A percentile compares a stretch with the other conserved stretches of the same genome.
Conservation (phyloP, 75 land plant species). For the Sequoiadendron giganteum region DNA sequence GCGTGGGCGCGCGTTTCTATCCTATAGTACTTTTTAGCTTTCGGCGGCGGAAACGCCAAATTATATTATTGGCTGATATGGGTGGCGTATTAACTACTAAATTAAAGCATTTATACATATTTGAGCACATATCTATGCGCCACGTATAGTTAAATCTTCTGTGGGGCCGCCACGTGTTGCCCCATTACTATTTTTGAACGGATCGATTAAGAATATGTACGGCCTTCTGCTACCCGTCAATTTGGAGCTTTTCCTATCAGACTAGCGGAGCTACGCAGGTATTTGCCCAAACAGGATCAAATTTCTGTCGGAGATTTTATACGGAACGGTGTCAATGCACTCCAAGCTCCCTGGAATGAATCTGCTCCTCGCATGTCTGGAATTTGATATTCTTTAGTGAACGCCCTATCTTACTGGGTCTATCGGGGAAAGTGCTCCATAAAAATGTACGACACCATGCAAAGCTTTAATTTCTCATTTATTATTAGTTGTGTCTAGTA, state of each 20-base stretch:
- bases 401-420: not conserved
- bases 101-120: not conserved
- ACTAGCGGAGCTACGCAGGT: not conserved
- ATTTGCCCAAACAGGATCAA: not conserved
- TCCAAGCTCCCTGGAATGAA: not conserved
- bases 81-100: not conserved
- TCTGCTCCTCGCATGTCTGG: not conserved
- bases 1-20: not conserved
- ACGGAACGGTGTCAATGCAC: not conserved
- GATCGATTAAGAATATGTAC: not conserved
- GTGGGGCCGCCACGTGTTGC: not conserved
- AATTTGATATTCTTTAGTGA: too few species aligned
- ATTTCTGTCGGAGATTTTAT: not conserved
- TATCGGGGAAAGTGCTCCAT: not conserved
- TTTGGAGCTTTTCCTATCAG: not conserved
- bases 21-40: not conserved
- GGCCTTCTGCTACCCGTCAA: not conserved
- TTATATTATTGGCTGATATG: not conserved
- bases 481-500: not conserved
- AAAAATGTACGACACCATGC: too few species aligned
- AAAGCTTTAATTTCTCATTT: not conserved
- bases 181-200: not conserved
- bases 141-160: not conserved
- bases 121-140: not conserved
- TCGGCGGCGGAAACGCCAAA: not conserved